A percentile compares a stretch with the other conserved stretches of the same genome.
Evolutionary conservation across 2,329 filamentous ascomycete genomes (phyloP).

Genomic region (Gnomoniopsis smithogilvyi): DNA sequence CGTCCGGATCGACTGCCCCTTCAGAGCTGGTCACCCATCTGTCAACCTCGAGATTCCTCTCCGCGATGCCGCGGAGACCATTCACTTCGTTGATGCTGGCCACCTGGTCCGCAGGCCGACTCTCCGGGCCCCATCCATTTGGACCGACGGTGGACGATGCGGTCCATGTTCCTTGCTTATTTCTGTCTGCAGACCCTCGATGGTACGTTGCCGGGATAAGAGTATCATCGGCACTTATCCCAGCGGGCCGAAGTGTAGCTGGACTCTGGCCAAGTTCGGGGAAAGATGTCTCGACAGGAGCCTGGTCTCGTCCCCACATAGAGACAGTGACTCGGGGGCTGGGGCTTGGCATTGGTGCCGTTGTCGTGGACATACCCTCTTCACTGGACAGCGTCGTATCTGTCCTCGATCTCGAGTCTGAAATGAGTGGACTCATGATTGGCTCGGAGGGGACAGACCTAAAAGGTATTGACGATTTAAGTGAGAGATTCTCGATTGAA

Average conservation of each 20-base stretch:
- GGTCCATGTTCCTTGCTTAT: conserved; percentile 40
- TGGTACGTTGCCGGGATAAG: conserved; percentile 20
- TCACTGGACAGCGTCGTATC: conserved; percentile 50
- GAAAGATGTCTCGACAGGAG: conserved; percentile 35
- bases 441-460: conserved; percentile 29
- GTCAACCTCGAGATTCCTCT: conserved; percentile 48
- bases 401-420: conserved; percentile 47
- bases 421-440: conserved; percentile 28
- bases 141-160: conserved; percentile 36
- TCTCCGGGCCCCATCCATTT: conserved; percentile 44
- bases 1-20: conserved; percentile 20
- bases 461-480: conserved; percentile 39
- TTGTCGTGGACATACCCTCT: conserved; percentile 39
- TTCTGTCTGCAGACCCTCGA: conserved; percentile 29
- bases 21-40: conserved; percentile 43
- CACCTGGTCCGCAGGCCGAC: conserved; percentile 40
- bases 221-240: conserved; percentile 34
- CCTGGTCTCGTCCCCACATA: conserved; percentile 45
- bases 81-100: conserved; percentile 49
- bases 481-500: conserved; percentile 36
- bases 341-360: conserved; percentile 39
- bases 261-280: conserved; percentile 30
- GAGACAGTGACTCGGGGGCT: conserved; percentile 57
- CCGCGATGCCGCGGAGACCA: conserved; percentile 36
- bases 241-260: conserved; percentile 30